These are phyloP conservation scores for Lagenidium giganteum DNA, from an alignment of 352 stramenopile genomes.

Conservation along the genomic window DNA sequence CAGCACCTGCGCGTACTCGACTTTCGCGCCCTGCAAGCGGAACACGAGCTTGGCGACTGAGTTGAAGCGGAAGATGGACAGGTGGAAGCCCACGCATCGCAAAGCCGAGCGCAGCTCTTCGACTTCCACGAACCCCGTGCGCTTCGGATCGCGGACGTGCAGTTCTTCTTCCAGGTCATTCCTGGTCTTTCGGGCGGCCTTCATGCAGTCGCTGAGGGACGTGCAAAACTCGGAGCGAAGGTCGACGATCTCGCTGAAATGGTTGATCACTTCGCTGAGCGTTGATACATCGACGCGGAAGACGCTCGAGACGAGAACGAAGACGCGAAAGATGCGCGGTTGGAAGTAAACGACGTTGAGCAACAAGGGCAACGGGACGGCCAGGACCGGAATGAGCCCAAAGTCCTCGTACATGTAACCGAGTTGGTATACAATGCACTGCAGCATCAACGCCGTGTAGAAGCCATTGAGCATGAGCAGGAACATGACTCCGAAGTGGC, in stretches of 20 bases:
- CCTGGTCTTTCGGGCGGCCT: constrained; percentile 13
- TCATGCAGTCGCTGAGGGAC: too few species aligned
- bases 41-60: constrained; percentile 53
- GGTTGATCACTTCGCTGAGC: background rate
- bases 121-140: constrained; percentile 31
- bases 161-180: constrained; percentile 30
- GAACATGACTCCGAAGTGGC: background rate
- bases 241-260: constrained; percentile 1
- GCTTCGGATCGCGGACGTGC: constrained; percentile 12
- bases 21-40: constrained; percentile 22
- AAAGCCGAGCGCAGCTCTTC: constrained; percentile 37
- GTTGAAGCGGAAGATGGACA: constrained; percentile 61
- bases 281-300: background rate
- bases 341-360: background rate
- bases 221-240: background rate
- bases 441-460: background rate
- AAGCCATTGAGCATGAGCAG: background rate
- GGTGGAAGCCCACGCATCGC: constrained; percentile 28
- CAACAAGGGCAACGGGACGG: background rate
- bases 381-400: background rate
- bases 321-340: background rate
- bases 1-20: constrained; percentile 45
- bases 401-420: background rate
- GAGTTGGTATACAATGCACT: background rate
- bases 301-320: background rate